Evolutionary conservation across 306 rosid species (phyloP).

Genomic region (Trifolium fragiferum): DNA sequence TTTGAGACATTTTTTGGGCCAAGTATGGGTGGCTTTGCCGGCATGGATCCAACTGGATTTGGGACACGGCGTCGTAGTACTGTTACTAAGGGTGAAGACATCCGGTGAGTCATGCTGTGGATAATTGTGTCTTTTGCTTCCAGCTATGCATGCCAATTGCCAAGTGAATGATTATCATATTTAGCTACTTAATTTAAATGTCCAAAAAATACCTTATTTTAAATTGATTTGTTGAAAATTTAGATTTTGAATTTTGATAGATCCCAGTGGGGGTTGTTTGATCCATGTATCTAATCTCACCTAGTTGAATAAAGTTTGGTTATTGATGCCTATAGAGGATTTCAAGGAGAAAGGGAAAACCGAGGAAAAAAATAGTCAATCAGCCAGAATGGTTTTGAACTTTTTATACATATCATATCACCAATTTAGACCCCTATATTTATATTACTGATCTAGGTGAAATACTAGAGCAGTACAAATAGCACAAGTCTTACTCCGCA

Average conservation of each 20-base stretch:
- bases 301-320: slow-evolving; percentile 11
- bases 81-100: slow-evolving; percentile 91
- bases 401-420: neutral
- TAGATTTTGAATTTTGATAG: neutral
- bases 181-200: slow-evolving; percentile 16
- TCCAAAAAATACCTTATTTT: slow-evolving; percentile 19
- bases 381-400: slow-evolving; percentile 14
- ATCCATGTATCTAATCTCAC: slow-evolving; percentile 6
- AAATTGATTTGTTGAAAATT: slow-evolving; percentile 23
- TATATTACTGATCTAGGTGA: slow-evolving; percentile 30
- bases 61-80: slow-evolving; percentile 87
- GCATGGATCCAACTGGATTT: slow-evolving; percentile 82
- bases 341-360: slow-evolving; percentile 6
- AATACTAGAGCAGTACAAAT: neutral
- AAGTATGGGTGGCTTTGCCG: slow-evolving; percentile 81
- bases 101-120: slow-evolving; percentile 70
- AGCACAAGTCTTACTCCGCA: neutral
- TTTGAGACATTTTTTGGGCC: slow-evolving; percentile 97
- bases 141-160: neutral
- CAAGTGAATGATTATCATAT: slow-evolving; percentile 34
- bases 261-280: neutral
- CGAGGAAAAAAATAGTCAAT: neutral
- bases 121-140: slow-evolving; percentile 24
- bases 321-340: slow-evolving; percentile 2
- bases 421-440: slow-evolving; percentile 7